phyloP scores from a whole-genome alignment of 1,139 yeast genomes.

The Scheffersomyces titani region DNA sequence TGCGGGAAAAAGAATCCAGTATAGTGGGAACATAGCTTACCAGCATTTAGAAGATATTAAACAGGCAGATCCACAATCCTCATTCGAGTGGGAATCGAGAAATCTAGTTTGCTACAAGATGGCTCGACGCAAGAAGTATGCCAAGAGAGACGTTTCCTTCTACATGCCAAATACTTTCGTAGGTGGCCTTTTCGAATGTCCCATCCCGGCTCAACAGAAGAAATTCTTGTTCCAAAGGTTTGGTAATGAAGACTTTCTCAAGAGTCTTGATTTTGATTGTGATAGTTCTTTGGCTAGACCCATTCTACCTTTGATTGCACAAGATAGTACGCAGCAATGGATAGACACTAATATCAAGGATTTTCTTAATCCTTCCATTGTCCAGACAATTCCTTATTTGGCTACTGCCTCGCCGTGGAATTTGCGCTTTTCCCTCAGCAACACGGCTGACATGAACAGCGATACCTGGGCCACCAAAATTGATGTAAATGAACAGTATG shows the following conservation, averaged over 20 bases:
- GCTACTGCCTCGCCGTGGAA: constrained; percentile 51
- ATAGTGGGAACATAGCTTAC: constrained; percentile 24
- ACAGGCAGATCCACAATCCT: constrained; percentile 21
- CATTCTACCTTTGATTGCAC: constrained; percentile 61
- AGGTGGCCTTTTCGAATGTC: constrained; percentile 67
- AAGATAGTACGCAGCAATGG: constrained; percentile 53
- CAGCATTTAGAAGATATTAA: constrained; percentile 22
- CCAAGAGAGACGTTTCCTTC: constrained; percentile 46
- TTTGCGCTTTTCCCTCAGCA: constrained; percentile 37
- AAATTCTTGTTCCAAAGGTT: constrained; percentile 18
- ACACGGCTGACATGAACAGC: constrained; percentile 28
- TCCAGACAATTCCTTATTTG: constrained; percentile 60
- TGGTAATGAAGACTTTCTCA: constrained; percentile 15
- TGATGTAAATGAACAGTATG: constrained; percentile 54
- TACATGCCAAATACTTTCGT: constrained; percentile 63
- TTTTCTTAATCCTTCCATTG: constrained; percentile 23
- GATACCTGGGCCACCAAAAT: constrained; percentile 51
- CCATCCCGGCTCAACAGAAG: constrained; percentile 27
- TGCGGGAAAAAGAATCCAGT: constrained; percentile 22
- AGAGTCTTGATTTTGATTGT: constrained; percentile 31
- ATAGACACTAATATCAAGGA: constrained; percentile 28
- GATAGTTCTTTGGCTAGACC: constrained; percentile 43
- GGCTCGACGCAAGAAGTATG: constrained; percentile 64
- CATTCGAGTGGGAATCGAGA: constrained; percentile 30
- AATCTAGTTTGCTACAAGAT: constrained; percentile 56